phyloP scores from a whole-genome alignment of 176 grass and related monocot genomes.

The Cocos nucifera region DNA sequence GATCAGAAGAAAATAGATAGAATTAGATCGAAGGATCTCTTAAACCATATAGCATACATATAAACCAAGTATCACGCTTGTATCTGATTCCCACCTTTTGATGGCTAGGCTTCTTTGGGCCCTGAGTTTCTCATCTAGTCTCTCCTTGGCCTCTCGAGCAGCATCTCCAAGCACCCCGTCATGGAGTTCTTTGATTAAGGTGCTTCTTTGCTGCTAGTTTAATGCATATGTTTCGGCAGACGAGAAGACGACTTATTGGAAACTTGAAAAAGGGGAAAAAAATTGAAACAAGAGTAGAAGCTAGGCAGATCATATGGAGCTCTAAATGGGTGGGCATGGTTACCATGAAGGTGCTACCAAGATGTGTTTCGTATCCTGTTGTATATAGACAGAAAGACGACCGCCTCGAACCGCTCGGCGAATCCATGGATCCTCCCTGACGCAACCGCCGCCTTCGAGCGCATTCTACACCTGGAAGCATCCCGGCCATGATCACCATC shows the following conservation, averaged over 20 bases:
- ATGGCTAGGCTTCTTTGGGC: conserved; percentile 21
- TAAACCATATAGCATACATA: no score
- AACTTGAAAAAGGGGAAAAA: not conserved
- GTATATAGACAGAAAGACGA: conserved; percentile 46
- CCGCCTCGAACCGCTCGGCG: conserved; percentile 12
- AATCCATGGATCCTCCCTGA: not conserved
- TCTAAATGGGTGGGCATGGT: not conserved
- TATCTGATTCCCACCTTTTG: conserved; percentile 29
- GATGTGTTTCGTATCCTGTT: conserved; percentile 23
- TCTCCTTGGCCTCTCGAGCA: conserved; percentile 75
- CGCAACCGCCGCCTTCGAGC: conserved; percentile 52
- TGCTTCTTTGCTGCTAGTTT: conserved; percentile 37
- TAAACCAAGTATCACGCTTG: no score
- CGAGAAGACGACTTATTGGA: no score
- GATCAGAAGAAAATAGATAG: no score
- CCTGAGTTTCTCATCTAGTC: conserved; percentile 69
- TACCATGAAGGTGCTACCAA: conserved; percentile 16
- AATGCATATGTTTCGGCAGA: not conserved
- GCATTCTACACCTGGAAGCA: conserved; percentile 72
- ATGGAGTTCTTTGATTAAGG: conserved; percentile 35
- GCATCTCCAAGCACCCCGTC: conserved; percentile 52
- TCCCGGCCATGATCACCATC: conserved; percentile 64
- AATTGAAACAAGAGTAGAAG: not conserved
- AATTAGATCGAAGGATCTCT: no score
- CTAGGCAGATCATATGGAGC: not conserved